phyloP scores from a whole-genome alignment of 75 land plant genomes.

The Cunninghamia lanceolata region DNA sequence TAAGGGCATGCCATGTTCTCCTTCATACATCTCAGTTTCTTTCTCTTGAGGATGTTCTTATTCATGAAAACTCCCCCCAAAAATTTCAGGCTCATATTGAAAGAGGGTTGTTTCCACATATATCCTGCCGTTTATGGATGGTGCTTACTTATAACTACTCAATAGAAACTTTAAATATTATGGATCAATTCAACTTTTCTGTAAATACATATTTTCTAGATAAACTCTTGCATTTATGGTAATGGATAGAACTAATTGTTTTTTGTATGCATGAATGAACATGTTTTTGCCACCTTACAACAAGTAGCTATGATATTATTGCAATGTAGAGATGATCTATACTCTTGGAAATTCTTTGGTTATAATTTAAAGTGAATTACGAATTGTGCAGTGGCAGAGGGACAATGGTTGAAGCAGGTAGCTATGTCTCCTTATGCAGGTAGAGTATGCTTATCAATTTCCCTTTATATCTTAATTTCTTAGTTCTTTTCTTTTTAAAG shows the following conservation, averaged over 20 bases:
- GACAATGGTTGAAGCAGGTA: constrained; percentile 67
- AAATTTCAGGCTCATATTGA: neutral
- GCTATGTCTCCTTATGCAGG: constrained; percentile 69
- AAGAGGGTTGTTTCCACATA: neutral
- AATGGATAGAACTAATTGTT: neutral
- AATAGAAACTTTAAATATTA: neutral
- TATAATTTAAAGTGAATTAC: neutral
- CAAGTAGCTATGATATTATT: neutral
- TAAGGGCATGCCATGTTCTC: neutral
- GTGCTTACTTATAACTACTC: neutral
- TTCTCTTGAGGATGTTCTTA: neutral
- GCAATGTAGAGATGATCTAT: neutral
- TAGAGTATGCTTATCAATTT: neutral
- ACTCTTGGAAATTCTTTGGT: neutral
- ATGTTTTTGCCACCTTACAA: neutral
- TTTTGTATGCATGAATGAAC: too few relatives aligned
- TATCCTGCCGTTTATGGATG: neutral
- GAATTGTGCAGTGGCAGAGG: constrained; percentile 64
- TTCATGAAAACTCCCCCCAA: neutral
- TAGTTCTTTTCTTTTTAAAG: neutral
- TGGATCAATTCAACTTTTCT: neutral
- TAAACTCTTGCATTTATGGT: neutral
- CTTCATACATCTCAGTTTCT: neutral
- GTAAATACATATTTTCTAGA: neutral
- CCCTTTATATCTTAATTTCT: neutral